A percentile compares a stretch with the other conserved stretches of the same genome.
Conservation (phyloP, 2,329 filamentous ascomycete genomes). For the Thelonectria rubi region DNA sequence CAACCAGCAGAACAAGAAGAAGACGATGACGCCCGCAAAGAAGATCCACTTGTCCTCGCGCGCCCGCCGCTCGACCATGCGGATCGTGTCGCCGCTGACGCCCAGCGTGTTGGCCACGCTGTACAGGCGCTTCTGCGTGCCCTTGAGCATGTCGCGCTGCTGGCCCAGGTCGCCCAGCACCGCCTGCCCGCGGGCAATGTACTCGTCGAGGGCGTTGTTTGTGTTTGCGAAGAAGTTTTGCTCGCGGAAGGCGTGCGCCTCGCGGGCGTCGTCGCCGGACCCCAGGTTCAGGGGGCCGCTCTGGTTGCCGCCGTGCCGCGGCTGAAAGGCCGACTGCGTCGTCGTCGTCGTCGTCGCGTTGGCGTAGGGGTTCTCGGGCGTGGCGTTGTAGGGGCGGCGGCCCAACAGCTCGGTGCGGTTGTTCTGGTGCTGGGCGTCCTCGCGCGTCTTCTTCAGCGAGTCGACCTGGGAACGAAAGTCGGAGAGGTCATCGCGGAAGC, state of each 20-base stretch:
- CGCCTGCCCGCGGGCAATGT: slow-evolving; percentile 87
- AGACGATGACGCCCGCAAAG: slow-evolving; percentile 83
- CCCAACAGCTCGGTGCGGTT: slow-evolving; percentile 87
- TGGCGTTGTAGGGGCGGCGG: slow-evolving; percentile 79
- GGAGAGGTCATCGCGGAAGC: slow-evolving; percentile 82
- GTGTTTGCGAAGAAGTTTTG: slow-evolving; percentile 87
- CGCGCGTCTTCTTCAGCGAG: slow-evolving; percentile 76
- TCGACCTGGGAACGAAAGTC: slow-evolving; percentile 84
- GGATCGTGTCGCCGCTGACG: slow-evolving; percentile 93
- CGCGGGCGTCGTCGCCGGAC: slow-evolving; percentile 72
- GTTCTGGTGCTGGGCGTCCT: slow-evolving; percentile 72
- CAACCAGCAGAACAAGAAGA: slow-evolving; percentile 91
- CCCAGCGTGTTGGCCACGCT: slow-evolving; percentile 94
- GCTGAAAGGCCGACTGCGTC: slow-evolving; percentile 51
- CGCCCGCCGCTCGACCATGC: slow-evolving; percentile 92
- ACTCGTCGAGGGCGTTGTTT: slow-evolving; percentile 89
- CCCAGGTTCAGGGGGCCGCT: slow-evolving; percentile 49
- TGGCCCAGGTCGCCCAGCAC: slow-evolving; percentile 88
- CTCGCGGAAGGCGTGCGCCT: slow-evolving; percentile 86
- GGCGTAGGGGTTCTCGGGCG: slow-evolving; percentile 93
- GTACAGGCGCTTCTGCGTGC: slow-evolving; percentile 89
- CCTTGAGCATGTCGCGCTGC: slow-evolving; percentile 94
- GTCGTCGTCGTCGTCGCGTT: slow-evolving; percentile 53
- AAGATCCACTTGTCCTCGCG: slow-evolving; percentile 99
- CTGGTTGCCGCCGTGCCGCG: slow-evolving; percentile 50